Percentiles rank a stretch among this genome's conserved stretches.
Conservation (phyloP, 2,329 filamentous ascomycete genomes). For the Biscogniauxia mediterranea region DNA sequence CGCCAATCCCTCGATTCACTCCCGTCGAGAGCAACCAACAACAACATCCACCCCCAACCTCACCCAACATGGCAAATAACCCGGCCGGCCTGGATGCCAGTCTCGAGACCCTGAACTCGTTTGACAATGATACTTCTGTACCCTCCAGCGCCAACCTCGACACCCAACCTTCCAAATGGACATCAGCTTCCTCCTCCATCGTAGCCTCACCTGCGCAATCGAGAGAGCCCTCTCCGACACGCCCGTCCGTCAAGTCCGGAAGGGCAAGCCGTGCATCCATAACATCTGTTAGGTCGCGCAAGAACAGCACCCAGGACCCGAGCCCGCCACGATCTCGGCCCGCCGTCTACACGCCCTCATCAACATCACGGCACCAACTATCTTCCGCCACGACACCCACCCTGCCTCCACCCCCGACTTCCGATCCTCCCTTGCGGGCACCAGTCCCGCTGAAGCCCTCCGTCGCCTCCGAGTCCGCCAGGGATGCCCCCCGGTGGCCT, state of each 20-base stretch:
- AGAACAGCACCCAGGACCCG: conserved; percentile 62
- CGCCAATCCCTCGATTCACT: conserved; percentile 16
- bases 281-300: conserved; percentile 53
- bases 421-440: conserved; percentile 61
- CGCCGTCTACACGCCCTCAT: conserved; percentile 58
- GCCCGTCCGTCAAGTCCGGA: conserved; percentile 19
- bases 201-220: conserved; percentile 32
- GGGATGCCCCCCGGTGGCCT: conserved; percentile 69
- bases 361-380: conserved; percentile 61
- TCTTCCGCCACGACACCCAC: conserved; percentile 67
- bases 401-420: conserved; percentile 53
- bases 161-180: conserved; percentile 33
- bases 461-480: conserved; percentile 45
- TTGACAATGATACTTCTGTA: conserved; percentile 32
- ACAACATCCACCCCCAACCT: conserved; percentile 4
- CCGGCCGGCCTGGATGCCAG: conserved; percentile 32
- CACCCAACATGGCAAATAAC: conserved; percentile 29
- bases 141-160: conserved; percentile 33
- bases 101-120: conserved; percentile 32
- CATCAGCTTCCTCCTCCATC: conserved; percentile 32
- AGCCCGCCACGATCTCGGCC: conserved; percentile 58
- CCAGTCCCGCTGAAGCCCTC: conserved; percentile 63
- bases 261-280: conserved; percentile 30
- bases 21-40: conserved; percentile 14
- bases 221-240: conserved; percentile 31